Base-by-base conservation (phyloP, 257 asterid genomes). In the Nicotiana tabacum region DNA sequence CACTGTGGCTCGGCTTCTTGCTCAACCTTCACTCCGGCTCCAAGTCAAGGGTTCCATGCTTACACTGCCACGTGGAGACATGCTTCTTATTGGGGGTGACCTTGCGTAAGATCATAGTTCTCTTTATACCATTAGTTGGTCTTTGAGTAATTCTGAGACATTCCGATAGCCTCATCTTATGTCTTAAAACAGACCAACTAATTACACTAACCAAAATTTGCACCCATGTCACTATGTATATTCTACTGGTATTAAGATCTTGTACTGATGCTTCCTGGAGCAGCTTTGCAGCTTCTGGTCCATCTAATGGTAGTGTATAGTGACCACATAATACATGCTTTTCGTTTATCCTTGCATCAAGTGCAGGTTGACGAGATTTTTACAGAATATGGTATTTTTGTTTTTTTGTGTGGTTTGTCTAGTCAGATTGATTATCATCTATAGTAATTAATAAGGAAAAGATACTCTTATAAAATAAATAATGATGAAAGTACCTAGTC, bases 81-180 rank as follows among this genome's bases (percentile, higher is more conserved):
- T 96, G 90, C 97, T 96, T 53, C 95, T 96, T 80, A 91, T 96
- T 65, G 99, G 99, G 87, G 99, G 99, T 83, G 99, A 96, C 91
- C 99, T 96, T 78, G 98, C 99, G 98, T 96, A 96, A 90, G 98
- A 80, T 89, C 91, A 61, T 60, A 24, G 16, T 61, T 79, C 55
- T 53, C 16, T 30, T 3, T 30, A 16, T 76, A 51, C 29, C 13
- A 51, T 32, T 51, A 51, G 62, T 46, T 74, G 37, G 46, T 51
- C 64, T 76, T 51, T 76, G 46, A 46, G 51, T 76, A 6, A 24
- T 48, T 39, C 80, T 48, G 80, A 48, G 79, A 74, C 24, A 48
- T 74, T 29, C 46, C 16, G 80, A 51, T 15, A 27, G 80, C 27
- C 24, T 74, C 24, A 16, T 76, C 43, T 27, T 51, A 27, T 51